Evolutionary conservation across 2,329 filamentous ascomycete species (phyloP).

Genomic region (Zasmidium citrigriseum): DNA sequence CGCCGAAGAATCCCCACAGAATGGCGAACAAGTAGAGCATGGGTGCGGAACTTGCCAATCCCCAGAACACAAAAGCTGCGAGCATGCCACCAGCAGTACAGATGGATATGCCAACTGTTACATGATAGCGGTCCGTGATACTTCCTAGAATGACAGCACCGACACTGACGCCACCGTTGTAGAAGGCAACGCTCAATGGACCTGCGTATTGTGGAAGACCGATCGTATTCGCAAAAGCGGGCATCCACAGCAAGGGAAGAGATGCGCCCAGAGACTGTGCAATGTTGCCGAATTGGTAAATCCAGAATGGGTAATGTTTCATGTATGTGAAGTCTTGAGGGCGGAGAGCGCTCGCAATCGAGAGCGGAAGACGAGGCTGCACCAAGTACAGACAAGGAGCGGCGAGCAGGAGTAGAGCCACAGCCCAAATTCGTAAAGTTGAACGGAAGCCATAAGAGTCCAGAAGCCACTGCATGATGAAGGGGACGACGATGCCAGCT

Average conservation of each 20-base stretch:
- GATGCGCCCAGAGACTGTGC: conserved; percentile 47
- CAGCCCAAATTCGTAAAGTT: conserved; percentile 46
- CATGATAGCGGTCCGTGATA: conserved; percentile 41
- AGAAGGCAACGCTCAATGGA: conserved; percentile 41
- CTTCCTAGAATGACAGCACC: conserved; percentile 42
- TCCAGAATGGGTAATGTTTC: conserved; percentile 39
- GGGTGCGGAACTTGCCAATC: conserved; percentile 43
- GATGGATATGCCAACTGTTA: conserved; percentile 41
- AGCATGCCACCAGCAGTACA: conserved; percentile 39
- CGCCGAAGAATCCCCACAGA: conserved; percentile 45
- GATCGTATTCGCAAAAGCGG: conserved; percentile 41
- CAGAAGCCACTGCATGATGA: conserved; percentile 46
- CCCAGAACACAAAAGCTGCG: conserved; percentile 48
- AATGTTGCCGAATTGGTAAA: conserved; percentile 46
- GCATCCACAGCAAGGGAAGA: conserved; percentile 46
- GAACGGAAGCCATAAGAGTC: conserved; percentile 46
- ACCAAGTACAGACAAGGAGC: conserved; percentile 16
- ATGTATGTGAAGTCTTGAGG: conserved; percentile 40
- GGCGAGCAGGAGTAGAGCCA: conserved; percentile 32
- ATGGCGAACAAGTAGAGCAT: conserved; percentile 46
- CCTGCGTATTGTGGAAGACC: conserved; percentile 38
- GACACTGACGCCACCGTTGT: conserved; percentile 41
- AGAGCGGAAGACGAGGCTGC: conserved; percentile 19
- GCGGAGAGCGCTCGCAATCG: conserved; percentile 20
- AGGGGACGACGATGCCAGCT: conserved; percentile 47